Base-by-base conservation (phyloP, 768 basidiomycete genomes). In the Pholiota microspora region DNA sequence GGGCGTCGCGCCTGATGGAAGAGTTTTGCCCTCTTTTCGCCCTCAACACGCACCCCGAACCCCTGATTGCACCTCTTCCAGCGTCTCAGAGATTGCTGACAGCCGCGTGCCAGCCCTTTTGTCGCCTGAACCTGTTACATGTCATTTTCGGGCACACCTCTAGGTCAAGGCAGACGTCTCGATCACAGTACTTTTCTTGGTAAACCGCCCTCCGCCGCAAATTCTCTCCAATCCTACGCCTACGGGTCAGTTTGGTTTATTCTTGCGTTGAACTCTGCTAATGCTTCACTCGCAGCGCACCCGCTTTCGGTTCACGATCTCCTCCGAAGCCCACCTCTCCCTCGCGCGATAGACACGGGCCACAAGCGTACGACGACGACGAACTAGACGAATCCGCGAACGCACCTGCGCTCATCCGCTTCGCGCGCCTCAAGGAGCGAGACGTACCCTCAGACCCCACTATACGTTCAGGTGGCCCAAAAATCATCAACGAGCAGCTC, bases 141-240 rank as follows among this genome's bases (percentile, higher is more conserved):
- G 89, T 91, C 89, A 72, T 92, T 92, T 84, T 80, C 87, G 69
- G 80, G 84, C 70, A 91, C 89, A 69, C 88, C 89, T 54, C 73
- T 91, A 61, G 86, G 85, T 73, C 86, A 89, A 84, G 86, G 85
- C 77, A 87, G 89, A 80, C 85, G 89, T 75, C 83, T 91, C 68
- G 88, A 90, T 80, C 88, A 86, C 69, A 75, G 77, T 69, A 79
- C 87, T 48, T 91, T 92, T 67, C 82, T 89, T 69, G 85, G 84
- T 56, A 89, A 87, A 76, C 71, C 71, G 54, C 66, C 69, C 49
- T 70, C 71, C 61, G 67, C 61, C 47, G 68, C 66, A 59, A 71
- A 71, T 46, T 73, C 77, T 23, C 69, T 84, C 21, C 69, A 80
- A 3, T 87, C 86, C 4, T 89, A 88, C 76, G 73, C 84, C 55